phyloP scores from a whole-genome alignment of 345 rosid genomes.

The Trapa bicornis region DNA sequence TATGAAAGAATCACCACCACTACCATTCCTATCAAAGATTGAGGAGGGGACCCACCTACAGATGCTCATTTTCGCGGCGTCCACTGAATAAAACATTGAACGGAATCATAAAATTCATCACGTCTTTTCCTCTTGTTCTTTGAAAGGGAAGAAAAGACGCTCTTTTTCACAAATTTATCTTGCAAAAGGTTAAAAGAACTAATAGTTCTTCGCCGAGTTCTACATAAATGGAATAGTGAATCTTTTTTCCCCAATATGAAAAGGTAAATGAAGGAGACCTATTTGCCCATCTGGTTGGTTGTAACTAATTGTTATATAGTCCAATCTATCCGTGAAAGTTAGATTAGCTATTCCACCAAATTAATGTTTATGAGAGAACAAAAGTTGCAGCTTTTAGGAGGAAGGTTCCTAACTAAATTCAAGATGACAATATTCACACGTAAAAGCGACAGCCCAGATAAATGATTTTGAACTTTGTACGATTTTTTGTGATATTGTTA shows the following conservation, averaged over 20 bases:
- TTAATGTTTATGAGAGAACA: neutral
- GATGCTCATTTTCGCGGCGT: slow-evolving; percentile 1
- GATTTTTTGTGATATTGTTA: no score
- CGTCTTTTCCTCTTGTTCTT: no score
- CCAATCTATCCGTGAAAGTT: neutral
- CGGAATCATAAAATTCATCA: no score
- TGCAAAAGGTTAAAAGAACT: no score
- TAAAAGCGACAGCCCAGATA: neutral
- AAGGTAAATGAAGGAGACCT: neutral
- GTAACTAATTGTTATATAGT: neutral
- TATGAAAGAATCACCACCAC: neutral
- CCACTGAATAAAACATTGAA: neutral
- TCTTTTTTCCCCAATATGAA: neutral
- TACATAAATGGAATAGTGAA: neutral
- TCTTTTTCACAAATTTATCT: neutral
- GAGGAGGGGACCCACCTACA: neutral
- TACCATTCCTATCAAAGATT: neutral
- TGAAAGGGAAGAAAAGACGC: no score
- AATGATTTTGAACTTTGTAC: neutral
- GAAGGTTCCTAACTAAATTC: neutral
- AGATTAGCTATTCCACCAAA: neutral
- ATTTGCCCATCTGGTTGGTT: neutral
- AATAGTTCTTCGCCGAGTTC: neutral
- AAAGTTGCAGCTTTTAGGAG: neutral
- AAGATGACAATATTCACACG: neutral